Evolutionary conservation across 2,329 filamentous ascomycete genomes (phyloP).

Genomic region (Aciculosporium take): DNA sequence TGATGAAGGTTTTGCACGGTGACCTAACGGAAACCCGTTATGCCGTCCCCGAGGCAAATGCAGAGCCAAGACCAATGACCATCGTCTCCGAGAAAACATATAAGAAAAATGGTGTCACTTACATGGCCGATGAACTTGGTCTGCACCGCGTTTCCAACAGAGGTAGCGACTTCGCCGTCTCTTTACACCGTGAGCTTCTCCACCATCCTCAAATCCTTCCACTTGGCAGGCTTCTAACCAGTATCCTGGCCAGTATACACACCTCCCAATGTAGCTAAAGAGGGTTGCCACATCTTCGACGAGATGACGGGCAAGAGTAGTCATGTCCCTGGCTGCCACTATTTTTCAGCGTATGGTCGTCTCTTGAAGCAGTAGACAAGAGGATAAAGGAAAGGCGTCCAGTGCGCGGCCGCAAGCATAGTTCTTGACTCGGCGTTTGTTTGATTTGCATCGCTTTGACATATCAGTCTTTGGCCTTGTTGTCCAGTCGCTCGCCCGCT

Average conservation of each 20-base stretch:
- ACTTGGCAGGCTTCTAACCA: slow-evolving; percentile 17
- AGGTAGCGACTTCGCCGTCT: slow-evolving; percentile 64
- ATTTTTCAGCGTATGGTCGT: slow-evolving; percentile 52
- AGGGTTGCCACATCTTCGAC: slow-evolving; percentile 73
- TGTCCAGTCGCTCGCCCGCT: neutral
- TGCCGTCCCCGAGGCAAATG: slow-evolving; percentile 45
- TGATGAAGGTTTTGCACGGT: slow-evolving; percentile 81
- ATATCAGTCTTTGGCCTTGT: slow-evolving; percentile 5
- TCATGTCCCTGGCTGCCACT: slow-evolving; percentile 56
- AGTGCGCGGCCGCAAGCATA: neutral
- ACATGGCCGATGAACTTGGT: slow-evolving; percentile 84
- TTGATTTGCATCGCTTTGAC: neutral
- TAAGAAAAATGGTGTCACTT: slow-evolving; percentile 60
- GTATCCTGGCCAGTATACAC: slow-evolving; percentile 49
- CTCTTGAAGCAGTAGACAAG: slow-evolving; percentile 25
- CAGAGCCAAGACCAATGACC: slow-evolving; percentile 40
- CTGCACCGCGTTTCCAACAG: slow-evolving; percentile 72
- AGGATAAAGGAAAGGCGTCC: neutral
- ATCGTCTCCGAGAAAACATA: slow-evolving; percentile 56
- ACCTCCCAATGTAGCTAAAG: slow-evolving; percentile 73
- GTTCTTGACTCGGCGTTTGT: neutral
- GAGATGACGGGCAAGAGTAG: slow-evolving; percentile 58
- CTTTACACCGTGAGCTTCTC: slow-evolving; percentile 52
- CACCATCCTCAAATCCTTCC: slow-evolving; percentile 1
- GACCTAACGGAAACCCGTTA: slow-evolving; percentile 70